Evolutionary conservation across 2,329 filamentous ascomycete genomes (phyloP).

Genomic region (Hirsutella minnesotensis): DNA sequence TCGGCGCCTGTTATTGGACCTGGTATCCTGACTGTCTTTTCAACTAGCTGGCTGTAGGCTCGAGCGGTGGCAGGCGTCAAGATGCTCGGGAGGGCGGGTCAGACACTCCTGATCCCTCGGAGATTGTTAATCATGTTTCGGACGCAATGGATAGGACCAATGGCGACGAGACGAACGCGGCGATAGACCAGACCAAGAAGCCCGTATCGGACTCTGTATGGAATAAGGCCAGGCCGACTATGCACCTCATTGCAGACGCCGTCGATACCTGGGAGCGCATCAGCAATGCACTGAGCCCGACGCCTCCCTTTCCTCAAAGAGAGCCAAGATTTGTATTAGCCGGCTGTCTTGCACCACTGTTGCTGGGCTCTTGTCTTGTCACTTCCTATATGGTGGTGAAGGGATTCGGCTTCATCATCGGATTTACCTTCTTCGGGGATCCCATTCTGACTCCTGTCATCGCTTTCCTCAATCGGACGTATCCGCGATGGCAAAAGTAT

Average conservation of each 20-base stretch:
- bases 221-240: slow-evolving; percentile 61
- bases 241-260: slow-evolving; percentile 41
- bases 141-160: slow-evolving; percentile 28
- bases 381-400: slow-evolving; percentile 53
- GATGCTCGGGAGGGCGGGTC: slow-evolving; percentile 40
- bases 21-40: background rate
- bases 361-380: slow-evolving; percentile 39
- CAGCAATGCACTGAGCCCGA: slow-evolving; percentile 48
- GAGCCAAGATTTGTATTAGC: slow-evolving; percentile 43
- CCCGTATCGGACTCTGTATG: slow-evolving; percentile 69
- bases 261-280: slow-evolving; percentile 40
- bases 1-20: background rate
- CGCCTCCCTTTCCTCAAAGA: slow-evolving; percentile 45
- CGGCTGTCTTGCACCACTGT: slow-evolving; percentile 35
- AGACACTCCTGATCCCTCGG: slow-evolving; percentile 38
- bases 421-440: slow-evolving; percentile 70
- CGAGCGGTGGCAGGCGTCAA: slow-evolving; percentile 62
- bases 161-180: slow-evolving; percentile 30
- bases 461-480: slow-evolving; percentile 44
- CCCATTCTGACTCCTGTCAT: slow-evolving; percentile 54
- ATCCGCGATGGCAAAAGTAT: slow-evolving; percentile 64
- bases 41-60: slow-evolving; percentile 55
- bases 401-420: slow-evolving; percentile 51
- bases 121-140: slow-evolving; percentile 23
- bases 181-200: slow-evolving; percentile 63